Conservation (phyloP, 2,329 filamentous ascomycete species). For the Sporothrix brasiliensis region DNA sequence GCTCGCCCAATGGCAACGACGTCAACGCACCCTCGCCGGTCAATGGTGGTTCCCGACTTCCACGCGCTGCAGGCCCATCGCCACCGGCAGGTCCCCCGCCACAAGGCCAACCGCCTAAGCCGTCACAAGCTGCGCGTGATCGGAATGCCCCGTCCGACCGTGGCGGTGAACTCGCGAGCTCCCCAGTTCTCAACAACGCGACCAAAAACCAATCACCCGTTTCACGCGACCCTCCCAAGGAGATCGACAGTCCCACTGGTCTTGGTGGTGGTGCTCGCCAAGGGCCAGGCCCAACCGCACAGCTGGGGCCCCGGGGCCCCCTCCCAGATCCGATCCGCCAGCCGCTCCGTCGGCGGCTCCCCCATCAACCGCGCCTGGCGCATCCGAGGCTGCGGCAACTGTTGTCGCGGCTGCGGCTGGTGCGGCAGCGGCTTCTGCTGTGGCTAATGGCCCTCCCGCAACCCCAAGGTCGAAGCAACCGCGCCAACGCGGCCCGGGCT, state of each 20-base stretch:
- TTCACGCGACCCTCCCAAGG: slow-evolving; percentile 46
- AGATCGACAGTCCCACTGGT: slow-evolving; percentile 55
- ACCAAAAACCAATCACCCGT: slow-evolving; percentile 50
- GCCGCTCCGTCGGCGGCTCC: slow-evolving; percentile 13
- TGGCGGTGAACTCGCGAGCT: slow-evolving; percentile 43
- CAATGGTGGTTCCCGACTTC: slow-evolving; percentile 45
- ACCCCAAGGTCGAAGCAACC: slow-evolving; percentile 47
- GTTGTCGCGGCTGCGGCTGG: slow-evolving; percentile 31
- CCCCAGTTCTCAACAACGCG: slow-evolving; percentile 42
- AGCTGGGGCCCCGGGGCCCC: slow-evolving; percentile 43
- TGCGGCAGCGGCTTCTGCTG: slow-evolving; percentile 33
- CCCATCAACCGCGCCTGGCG: slow-evolving; percentile 24
- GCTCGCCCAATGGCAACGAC: slow-evolving; percentile 48
- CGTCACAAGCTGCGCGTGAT: slow-evolving; percentile 48
- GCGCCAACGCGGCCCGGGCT: slow-evolving; percentile 63
- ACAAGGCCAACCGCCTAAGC: slow-evolving; percentile 58
- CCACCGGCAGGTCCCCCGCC: slow-evolving; percentile 57
- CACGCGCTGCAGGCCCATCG: slow-evolving; percentile 44
- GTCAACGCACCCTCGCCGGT: slow-evolving; percentile 41
- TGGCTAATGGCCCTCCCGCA: slow-evolving; percentile 17
- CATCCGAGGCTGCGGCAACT: slow-evolving; percentile 21
- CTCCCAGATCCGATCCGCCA: slow-evolving; percentile 44
- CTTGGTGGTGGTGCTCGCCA: slow-evolving; percentile 60
- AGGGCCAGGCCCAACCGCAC: slow-evolving; percentile 45
- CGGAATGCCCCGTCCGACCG: slow-evolving; percentile 57